Evolutionary conservation across 257 asterid species (phyloP), one percentile per base, ranked within the genome.

Genomic region (Apocynum venetum): DNA sequence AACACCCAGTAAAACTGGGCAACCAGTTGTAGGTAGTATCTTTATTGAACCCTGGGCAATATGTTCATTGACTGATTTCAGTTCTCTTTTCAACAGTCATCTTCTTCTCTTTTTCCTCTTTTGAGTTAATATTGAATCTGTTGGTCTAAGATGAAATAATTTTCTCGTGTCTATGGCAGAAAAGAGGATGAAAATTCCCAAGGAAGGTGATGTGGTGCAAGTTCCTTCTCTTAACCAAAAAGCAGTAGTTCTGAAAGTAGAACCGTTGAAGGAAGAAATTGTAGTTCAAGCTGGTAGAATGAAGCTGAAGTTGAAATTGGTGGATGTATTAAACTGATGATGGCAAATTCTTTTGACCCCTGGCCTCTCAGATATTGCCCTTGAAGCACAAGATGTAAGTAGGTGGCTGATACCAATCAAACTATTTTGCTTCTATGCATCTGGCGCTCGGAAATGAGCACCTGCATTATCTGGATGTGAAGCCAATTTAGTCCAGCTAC

Each of bases 201-300:
- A 80, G 82, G 88, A 89, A 78, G 99, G 97, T 70, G 99, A 93
- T 85, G 74, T 72, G 76, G 98, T 96, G 89, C 82, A 85, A 76
- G 92, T 96, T 80, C 88, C 86, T 82, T 91, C 98, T 57, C 90
- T 95, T 47, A 89, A 87, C 63, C 89, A 76, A 86, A 87, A 87
- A 79, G 97, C 92, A 57, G 80, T 82, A 52, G 95, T 93, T 68
- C 53, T 96, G 82, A 86, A 88, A 83, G 89, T 91, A 83, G 92
- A 93, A 77, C 83, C 87, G 49, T 86, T 91, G 14, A 89, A 83
- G 84, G 92, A 82, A 80, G 96, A 88, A 83, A 79, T 96, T 68
- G 82, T 91, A 56, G 97, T 96, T 79, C 96, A 90, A 84, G 93
- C 91, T 75, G 99, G 99, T 52, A 80, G 80, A 87, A 76, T 96